Conservation (phyloP, 495 filamentous ascomycete species). For the Penicillium cosmopolitanum region DNA sequence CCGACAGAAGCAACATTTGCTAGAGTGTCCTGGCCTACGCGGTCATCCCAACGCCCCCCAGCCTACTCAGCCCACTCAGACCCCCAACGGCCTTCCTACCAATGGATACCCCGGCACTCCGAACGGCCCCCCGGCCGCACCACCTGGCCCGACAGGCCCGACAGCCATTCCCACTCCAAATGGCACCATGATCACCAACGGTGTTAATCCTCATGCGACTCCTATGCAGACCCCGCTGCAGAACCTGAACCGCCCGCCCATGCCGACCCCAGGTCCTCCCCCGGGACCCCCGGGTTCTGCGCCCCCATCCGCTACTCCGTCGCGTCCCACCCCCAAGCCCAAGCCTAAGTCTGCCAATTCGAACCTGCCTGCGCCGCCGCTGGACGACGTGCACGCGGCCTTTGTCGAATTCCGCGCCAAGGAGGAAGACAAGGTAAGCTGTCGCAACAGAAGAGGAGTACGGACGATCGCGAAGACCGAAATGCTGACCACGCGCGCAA, state of each 20-base stretch:
- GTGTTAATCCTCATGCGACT: constrained; percentile 49
- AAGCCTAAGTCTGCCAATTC: constrained; percentile 45
- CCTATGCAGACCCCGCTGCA: constrained; percentile 50
- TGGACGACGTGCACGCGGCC: constrained; percentile 59
- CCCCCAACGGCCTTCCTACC: constrained; percentile 48
- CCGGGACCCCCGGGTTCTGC: constrained; percentile 34
- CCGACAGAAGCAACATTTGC: constrained; percentile 59
- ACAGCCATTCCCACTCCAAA: constrained; percentile 44
- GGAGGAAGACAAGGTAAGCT: constrained; percentile 59
- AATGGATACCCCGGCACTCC: constrained; percentile 54
- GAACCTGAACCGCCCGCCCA: constrained; percentile 42
- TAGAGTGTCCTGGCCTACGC: constrained; percentile 56
- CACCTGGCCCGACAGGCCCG: constrained; percentile 38
- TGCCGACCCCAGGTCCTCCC: constrained; percentile 43
- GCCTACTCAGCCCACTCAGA: constrained; percentile 42
- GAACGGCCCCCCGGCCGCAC: constrained; percentile 41
- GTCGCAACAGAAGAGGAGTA: too few species aligned
- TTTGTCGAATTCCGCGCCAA: constrained; percentile 62
- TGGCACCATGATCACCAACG: constrained; percentile 49
- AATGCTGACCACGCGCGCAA: neutral
- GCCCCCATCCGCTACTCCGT: constrained; percentile 33
- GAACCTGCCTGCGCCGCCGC: constrained; percentile 47
- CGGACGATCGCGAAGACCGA: too few species aligned
- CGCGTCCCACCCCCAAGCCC: constrained; percentile 47
- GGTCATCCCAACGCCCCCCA: constrained; percentile 50